A percentile compares a stretch with the other conserved stretches of the same genome.
Conservation (phyloP, 1,284 basidiomycete species). For the Phaffia rhodozyma region DNA sequence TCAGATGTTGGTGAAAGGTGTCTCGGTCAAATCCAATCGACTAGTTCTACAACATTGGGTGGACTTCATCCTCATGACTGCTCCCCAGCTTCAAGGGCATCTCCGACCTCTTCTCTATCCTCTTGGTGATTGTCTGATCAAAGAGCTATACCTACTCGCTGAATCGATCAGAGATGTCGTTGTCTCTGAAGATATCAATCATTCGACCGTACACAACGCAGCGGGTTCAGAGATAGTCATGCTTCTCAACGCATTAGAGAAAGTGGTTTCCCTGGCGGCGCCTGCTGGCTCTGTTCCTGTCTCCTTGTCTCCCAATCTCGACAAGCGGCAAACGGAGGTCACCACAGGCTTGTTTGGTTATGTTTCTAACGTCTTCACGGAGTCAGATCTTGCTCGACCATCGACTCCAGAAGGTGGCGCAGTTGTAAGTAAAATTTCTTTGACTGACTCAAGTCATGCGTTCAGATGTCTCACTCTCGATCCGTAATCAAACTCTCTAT, state of each 20-base stretch:
- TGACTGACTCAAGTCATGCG: no score
- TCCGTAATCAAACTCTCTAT: not conserved
- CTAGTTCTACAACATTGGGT: conserved; percentile 87
- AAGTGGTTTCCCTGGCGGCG: conserved; percentile 56
- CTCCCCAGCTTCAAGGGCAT: conserved; percentile 65
- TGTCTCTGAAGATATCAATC: conserved; percentile 30
- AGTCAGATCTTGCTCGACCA: no score
- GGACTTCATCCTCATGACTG: conserved; percentile 84
- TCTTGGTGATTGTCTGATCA: conserved; percentile 67
- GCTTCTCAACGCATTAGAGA: conserved; percentile 69
- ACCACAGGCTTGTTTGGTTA: conserved; percentile 53
- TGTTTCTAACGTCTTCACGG: conserved; percentile 59
- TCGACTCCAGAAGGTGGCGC: not conserved
- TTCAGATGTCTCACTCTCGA: no score
- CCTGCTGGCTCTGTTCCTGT: conserved; percentile 36
- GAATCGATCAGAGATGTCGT: conserved; percentile 45
- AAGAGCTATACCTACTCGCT: conserved; percentile 47
- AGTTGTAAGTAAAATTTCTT: not conserved
- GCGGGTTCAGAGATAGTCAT: conserved; percentile 70
- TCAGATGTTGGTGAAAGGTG: conserved; percentile 67
- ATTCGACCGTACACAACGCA: conserved; percentile 27
- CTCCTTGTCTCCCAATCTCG: no score
- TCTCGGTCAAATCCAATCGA: conserved; percentile 55
- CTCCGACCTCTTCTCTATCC: conserved; percentile 58
- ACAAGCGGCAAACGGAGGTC: conserved; percentile 13